Evolutionary conservation across 306 rosid species (phyloP).

Genomic region (Begonia peltatifolia): DNA sequence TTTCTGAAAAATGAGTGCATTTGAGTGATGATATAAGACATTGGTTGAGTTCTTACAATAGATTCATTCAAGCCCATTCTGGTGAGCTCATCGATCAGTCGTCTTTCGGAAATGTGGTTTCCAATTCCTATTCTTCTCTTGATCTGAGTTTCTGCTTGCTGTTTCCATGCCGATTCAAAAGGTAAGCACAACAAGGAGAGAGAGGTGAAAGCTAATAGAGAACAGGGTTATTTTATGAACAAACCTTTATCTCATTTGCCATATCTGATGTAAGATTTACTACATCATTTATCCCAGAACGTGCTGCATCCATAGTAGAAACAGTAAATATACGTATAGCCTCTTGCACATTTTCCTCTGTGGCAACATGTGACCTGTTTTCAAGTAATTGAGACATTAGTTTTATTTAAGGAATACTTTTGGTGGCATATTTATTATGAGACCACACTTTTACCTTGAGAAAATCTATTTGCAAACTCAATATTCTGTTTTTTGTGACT

Average conservation of each 20-base stretch:
- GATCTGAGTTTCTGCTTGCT: constrained; percentile 98
- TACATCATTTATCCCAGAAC: constrained; percentile 81
- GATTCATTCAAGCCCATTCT: constrained; percentile 97
- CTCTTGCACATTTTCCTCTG: constrained; percentile 76
- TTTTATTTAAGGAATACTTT: too few relatives aligned
- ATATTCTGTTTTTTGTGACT: too few relatives aligned
- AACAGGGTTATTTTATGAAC: constrained; percentile 5
- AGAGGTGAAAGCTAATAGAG: constrained; percentile 1
- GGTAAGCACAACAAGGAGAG: constrained; percentile 3
- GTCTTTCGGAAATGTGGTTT: constrained; percentile 89
- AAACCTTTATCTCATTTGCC: constrained; percentile 88
- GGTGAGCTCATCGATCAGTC: constrained; percentile 77
- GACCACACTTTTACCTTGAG: too few relatives aligned
- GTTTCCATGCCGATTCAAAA: constrained; percentile 16
- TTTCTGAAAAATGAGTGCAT: too few relatives aligned
- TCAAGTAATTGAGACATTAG: too few relatives aligned
- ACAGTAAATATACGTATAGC: constrained; percentile 80
- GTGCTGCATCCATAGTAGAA: constrained; percentile 95
- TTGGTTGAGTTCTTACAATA: constrained; percentile 28
- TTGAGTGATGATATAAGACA: too few relatives aligned
- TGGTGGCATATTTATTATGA: too few relatives aligned
- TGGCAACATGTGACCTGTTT: constrained; percentile 61
- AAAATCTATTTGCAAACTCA: too few relatives aligned
- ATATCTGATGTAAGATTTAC: constrained; percentile 71
- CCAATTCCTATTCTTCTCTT: constrained; percentile 97